phyloP scores from a whole-genome alignment of 139 green algal genomes.

The Nannochloris sp. region DNA sequence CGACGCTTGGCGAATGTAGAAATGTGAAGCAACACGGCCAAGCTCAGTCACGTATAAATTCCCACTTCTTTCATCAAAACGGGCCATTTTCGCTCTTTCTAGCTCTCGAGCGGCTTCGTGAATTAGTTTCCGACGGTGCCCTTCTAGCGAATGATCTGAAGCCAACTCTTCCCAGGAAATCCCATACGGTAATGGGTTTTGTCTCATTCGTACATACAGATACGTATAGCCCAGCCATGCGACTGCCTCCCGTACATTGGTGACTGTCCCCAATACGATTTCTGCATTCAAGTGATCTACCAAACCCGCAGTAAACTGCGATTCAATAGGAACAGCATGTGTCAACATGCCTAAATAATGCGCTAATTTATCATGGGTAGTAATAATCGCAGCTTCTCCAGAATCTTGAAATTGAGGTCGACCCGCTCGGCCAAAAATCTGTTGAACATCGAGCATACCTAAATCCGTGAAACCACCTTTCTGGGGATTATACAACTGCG shows the following conservation, averaged over 20 bases:
- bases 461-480: conserved; percentile 90
- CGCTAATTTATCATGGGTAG: conserved; percentile 86
- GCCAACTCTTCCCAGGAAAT: conserved; percentile 80
- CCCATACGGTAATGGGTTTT: conserved; percentile 91
- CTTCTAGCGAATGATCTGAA: conserved; percentile 61
- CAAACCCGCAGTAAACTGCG: conserved; percentile 68
- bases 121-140: conserved; percentile 50
- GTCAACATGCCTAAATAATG: conserved; percentile 96
- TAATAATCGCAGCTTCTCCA: conserved; percentile 71
- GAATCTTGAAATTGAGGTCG: conserved; percentile 81
- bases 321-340: conserved; percentile 76
- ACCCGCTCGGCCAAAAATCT: conserved; percentile 97
- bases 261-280: conserved; percentile 88
- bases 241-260: conserved; percentile 80
- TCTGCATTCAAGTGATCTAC: conserved; percentile 95
- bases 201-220: conserved; percentile 79
- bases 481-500: conserved; percentile 93
- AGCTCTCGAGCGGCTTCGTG: conserved; percentile 61
- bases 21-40: conserved; percentile 86
- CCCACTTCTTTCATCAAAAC: conserved; percentile 83
- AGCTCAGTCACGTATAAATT: conserved; percentile 92
- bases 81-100: conserved; percentile 74
- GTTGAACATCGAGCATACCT: conserved; percentile 94
- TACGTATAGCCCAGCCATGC: conserved; percentile 97
- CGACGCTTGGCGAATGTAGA: conserved; percentile 77